Evolutionary conservation across 768 basidiomycete genomes (phyloP).

Genomic region (Fomitopsis pulvina): DNA sequence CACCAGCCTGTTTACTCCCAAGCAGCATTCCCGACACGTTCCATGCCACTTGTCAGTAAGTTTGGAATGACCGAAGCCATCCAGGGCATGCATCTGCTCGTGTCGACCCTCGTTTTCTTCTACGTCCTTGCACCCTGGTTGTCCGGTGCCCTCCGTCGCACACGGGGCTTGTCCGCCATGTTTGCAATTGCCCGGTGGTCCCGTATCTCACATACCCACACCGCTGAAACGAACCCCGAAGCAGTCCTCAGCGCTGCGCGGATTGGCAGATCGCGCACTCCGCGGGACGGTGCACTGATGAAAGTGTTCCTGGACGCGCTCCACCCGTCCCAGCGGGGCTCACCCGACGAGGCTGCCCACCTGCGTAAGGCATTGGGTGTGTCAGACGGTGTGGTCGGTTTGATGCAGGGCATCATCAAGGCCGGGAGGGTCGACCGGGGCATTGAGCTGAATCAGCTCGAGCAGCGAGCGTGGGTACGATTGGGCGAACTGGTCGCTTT

Average conservation of each 20-base stretch:
- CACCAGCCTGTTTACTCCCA: slow-evolving; percentile 19
- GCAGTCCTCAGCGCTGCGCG: not conserved
- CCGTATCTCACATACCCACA: not conserved
- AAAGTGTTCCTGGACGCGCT: slow-evolving; percentile 28
- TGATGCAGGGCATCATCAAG: slow-evolving; percentile 27
- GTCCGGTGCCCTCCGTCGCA: slow-evolving; percentile 21
- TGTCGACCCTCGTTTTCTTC: slow-evolving; percentile 56
- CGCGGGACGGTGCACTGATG: slow-evolving; percentile 12
- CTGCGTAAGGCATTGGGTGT: slow-evolving; percentile 36
- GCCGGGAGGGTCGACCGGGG: slow-evolving; percentile 23
- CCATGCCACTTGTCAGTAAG: slow-evolving; percentile 8
- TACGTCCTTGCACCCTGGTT: slow-evolving; percentile 48
- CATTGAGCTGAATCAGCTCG: slow-evolving; percentile 34
- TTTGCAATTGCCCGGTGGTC: slow-evolving; percentile 1
- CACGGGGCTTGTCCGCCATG: slow-evolving; percentile 6
- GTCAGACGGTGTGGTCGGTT: slow-evolving; percentile 28
- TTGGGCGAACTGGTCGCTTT: slow-evolving; percentile 42
- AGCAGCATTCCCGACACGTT: slow-evolving; percentile 12
- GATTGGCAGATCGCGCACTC: not conserved
- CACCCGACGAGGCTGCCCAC: slow-evolving; percentile 30
- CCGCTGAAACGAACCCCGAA: not conserved
- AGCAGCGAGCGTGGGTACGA: slow-evolving; percentile 44
- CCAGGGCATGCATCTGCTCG: slow-evolving; percentile 60
- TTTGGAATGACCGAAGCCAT: slow-evolving; percentile 48
- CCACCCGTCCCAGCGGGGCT: slow-evolving; percentile 25